phyloP scores from a whole-genome alignment of 2,329 filamentous ascomycete species.

The Trichoderma brevicompactum region DNA sequence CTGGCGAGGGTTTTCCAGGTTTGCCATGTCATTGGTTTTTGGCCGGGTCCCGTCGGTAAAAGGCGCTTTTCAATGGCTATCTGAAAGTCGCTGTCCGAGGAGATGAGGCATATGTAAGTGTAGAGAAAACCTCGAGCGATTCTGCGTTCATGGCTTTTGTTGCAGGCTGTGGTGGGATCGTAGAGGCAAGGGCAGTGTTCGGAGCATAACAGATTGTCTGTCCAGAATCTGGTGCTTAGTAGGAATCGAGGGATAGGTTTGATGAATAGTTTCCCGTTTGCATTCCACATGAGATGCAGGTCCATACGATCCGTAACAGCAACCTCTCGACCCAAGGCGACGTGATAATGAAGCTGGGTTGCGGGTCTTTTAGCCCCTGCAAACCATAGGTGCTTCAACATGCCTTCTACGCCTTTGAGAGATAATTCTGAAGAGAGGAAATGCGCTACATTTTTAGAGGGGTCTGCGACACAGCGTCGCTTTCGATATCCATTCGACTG shows the following conservation, averaged over 20 bases:
- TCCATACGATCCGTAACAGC: not conserved
- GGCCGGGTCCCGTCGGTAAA: not conserved
- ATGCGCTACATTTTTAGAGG: not conserved
- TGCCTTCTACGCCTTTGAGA: not conserved
- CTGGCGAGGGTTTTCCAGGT: not conserved
- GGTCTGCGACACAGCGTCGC: not conserved
- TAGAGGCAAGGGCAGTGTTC: not conserved
- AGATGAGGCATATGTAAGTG: conserved; percentile 12
- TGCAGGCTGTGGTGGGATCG: no score
- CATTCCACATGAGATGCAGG: conserved; percentile 4
- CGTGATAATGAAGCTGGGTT: conserved; percentile 1
- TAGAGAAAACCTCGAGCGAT: conserved; percentile 15
- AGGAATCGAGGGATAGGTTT: conserved; percentile 10
- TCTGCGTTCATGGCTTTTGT: not conserved
- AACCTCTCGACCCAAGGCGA: conserved; percentile 1
- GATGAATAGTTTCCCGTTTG: conserved; percentile 5
- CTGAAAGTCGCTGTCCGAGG: conserved; percentile 6
- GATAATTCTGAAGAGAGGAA: not conserved
- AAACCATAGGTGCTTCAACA: conserved; percentile 36
- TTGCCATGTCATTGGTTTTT: not conserved
- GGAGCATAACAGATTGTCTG: not conserved
- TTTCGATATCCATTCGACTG: not conserved
- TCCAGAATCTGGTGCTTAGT: not conserved
- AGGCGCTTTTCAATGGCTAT: conserved; percentile 4
- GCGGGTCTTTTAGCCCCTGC: conserved; percentile 38